Conservation (phyloP, 2,329 filamentous ascomycete species). For the Calonectria honghensis region DNA sequence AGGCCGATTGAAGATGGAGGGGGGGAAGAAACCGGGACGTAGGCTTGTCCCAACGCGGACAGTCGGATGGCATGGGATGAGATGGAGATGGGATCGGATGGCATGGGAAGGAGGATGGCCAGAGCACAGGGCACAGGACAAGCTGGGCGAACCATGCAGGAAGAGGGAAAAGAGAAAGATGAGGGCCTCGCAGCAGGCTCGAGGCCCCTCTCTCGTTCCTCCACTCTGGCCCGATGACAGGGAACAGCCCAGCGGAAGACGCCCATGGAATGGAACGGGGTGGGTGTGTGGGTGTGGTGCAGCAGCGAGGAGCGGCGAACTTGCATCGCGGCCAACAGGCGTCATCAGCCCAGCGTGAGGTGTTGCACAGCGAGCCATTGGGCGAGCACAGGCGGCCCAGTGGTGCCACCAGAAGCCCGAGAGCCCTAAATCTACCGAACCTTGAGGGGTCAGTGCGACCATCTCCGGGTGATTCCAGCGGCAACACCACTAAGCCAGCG, state of each 20-base stretch:
- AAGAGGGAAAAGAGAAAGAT: neutral
- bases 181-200: conserved; percentile 16
- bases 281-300: neutral
- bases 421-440: conserved; percentile 36
- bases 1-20: conserved; percentile 7
- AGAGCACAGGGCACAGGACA: conserved; percentile 32
- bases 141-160: conserved; percentile 16
- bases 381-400: conserved; percentile 17
- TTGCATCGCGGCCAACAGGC: conserved; percentile 17
- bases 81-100: conserved; percentile 33
- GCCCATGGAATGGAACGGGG: neutral
- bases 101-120: conserved; percentile 33
- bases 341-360: conserved; percentile 38
- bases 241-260: conserved; percentile 14
- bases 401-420: conserved; percentile 31
- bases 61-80: conserved; percentile 32
- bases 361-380: conserved; percentile 25
- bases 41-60: neutral
- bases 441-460: conserved; percentile 27
- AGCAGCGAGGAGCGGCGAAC: neutral
- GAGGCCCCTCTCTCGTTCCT: conserved; percentile 10
- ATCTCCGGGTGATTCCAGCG: conserved; percentile 31
- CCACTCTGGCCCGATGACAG: conserved; percentile 13
- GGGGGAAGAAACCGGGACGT: conserved; percentile 49
- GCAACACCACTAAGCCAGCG: conserved; percentile 18